Evolutionary conservation across 2,329 filamentous ascomycete species (phyloP).

Genomic region (Aspergillus ruber): DNA sequence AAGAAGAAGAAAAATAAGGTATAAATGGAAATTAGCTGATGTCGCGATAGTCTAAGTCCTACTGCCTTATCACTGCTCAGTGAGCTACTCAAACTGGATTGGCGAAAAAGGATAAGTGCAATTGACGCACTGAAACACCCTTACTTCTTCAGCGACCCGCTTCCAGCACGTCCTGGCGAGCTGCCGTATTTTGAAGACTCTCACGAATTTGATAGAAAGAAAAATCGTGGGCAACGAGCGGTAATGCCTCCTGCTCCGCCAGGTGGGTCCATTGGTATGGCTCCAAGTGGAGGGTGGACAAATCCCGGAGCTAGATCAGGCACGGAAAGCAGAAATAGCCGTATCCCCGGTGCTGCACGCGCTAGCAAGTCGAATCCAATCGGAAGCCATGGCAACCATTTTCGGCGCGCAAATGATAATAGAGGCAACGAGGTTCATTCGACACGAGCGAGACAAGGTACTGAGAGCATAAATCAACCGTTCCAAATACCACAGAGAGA

Average conservation of each 20-base stretch:
- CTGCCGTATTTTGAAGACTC: slow-evolving; percentile 91
- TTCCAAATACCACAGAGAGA: slow-evolving; percentile 25
- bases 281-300: slow-evolving; percentile 51
- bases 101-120: slow-evolving; percentile 81
- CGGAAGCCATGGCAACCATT: slow-evolving; percentile 12
- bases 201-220: slow-evolving; percentile 90
- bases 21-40: slow-evolving; percentile 8
- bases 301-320: slow-evolving; percentile 25
- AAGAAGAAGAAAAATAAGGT: neutral
- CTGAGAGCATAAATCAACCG: slow-evolving; percentile 17
- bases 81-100: slow-evolving; percentile 82
- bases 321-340: slow-evolving; percentile 25
- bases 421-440: slow-evolving; percentile 12
- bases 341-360: slow-evolving; percentile 31
- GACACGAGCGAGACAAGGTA: slow-evolving; percentile 13
- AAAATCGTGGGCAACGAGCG: slow-evolving; percentile 78
- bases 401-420: slow-evolving; percentile 23
- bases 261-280: slow-evolving; percentile 79
- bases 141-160: slow-evolving; percentile 75
- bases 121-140: slow-evolving; percentile 88
- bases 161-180: slow-evolving; percentile 75
- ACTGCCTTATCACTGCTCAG: slow-evolving; percentile 71
- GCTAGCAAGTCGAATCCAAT: slow-evolving; percentile 21
- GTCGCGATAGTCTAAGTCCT: slow-evolving; percentile 51
- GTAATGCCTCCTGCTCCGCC: slow-evolving; percentile 84